Conservation (phyloP, 345 rosid species). For the Gynandropsis gynandra region DNA sequence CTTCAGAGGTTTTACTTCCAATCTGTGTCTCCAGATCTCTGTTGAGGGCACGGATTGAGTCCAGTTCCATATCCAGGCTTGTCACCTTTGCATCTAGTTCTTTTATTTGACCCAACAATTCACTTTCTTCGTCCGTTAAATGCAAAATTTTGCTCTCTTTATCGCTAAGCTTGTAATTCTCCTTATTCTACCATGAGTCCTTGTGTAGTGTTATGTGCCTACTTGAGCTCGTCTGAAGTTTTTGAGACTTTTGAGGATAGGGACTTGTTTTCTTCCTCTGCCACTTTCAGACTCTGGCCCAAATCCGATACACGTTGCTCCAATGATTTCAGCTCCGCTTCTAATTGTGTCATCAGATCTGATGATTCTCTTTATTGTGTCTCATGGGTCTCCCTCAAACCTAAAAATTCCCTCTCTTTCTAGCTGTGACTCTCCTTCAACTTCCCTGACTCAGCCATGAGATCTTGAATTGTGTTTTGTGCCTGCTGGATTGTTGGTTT, state of each 20-base stretch:
- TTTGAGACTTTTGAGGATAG: conserved; percentile 44
- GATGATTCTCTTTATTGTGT: conserved; percentile 40
- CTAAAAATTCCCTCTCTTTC: conserved; percentile 49
- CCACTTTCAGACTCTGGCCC: conserved; percentile 36
- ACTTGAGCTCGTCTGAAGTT: conserved; percentile 45
- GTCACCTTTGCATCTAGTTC: conserved; percentile 27
- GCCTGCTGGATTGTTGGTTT: conserved; percentile 44
- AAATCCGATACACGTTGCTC: conserved; percentile 41
- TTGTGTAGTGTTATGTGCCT: conserved; percentile 32
- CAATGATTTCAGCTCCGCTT: conserved; percentile 41
- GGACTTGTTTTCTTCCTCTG: conserved; percentile 47
- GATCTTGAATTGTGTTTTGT: conserved; percentile 31
- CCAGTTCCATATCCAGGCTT: conserved; percentile 46
- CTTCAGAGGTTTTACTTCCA: conserved; percentile 41
- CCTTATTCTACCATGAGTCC: conserved; percentile 38
- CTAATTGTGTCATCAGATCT: conserved; percentile 20
- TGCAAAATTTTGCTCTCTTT: conserved; percentile 46
- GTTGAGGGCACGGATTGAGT: conserved; percentile 30
- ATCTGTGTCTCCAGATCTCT: conserved; percentile 41
- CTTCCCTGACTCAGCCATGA: conserved; percentile 33
- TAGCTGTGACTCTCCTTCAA: conserved; percentile 49
- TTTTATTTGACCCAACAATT: conserved; percentile 33
- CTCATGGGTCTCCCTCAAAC: conserved; percentile 40
- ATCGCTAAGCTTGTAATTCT: conserved; percentile 31
- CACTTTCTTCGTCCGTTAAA: conserved; percentile 41